Evolutionary conservation across 345 rosid species (phyloP).

Genomic region (Euclidium syriacum): DNA sequence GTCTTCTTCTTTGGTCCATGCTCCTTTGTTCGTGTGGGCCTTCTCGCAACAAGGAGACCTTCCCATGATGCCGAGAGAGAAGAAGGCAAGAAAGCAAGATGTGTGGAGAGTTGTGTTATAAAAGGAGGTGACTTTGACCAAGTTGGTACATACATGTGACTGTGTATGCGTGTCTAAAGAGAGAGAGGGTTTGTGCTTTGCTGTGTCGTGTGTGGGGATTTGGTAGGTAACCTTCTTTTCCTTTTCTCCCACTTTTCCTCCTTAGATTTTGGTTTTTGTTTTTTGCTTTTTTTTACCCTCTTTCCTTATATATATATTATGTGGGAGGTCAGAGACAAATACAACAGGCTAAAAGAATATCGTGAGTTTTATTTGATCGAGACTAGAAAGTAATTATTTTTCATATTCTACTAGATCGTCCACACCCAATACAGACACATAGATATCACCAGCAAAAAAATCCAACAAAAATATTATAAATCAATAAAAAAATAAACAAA

Average conservation of each 20-base stretch:
- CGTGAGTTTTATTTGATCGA: background rate
- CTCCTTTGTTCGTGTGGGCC: constrained; percentile 86
- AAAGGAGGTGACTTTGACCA: constrained; percentile 38
- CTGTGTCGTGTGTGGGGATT: constrained; percentile 32
- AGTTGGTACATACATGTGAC: constrained; percentile 26
- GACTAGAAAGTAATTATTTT: no score
- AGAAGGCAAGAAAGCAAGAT: constrained; percentile 17
- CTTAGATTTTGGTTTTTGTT: constrained; percentile 23
- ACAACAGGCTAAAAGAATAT: background rate
- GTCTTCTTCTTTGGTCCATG: constrained; percentile 92
- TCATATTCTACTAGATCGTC: no score
- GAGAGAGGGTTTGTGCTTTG: constrained; percentile 15
- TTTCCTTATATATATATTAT: background rate
- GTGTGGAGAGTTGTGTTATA: background rate
- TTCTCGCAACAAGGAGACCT: constrained; percentile 88
- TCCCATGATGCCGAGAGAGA: constrained; percentile 47
- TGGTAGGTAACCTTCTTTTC: constrained; percentile 47
- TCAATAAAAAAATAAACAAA: no score
- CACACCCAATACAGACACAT: no score
- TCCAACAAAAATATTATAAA: no score
- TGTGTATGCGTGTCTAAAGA: no score
- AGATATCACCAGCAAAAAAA: no score
- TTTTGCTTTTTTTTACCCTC: background rate
- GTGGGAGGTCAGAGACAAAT: constrained; percentile 1
- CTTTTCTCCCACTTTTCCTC: constrained; percentile 14